phyloP scores from a whole-genome alignment of 805 yeast species.

The Wickerhamiella spandovensis region DNA sequence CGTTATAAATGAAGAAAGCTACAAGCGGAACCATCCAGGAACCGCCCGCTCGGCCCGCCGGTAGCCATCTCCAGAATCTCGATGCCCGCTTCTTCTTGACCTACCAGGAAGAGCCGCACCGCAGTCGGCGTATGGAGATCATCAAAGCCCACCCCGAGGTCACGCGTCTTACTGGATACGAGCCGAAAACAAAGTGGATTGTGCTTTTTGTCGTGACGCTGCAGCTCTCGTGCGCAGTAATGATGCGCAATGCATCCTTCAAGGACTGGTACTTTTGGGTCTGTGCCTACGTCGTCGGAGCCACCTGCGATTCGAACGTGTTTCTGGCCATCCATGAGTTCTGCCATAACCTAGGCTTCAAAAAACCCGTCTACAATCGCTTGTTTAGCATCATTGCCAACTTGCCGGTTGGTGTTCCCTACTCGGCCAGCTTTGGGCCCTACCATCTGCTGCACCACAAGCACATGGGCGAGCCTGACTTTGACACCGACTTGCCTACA shows the following conservation, averaged over 20 bases:
- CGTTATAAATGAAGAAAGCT: neutral
- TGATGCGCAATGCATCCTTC: constrained; percentile 42
- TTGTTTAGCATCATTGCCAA: constrained; percentile 65
- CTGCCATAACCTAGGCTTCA: constrained; percentile 74
- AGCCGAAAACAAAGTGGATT: constrained; percentile 72
- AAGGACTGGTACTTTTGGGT: constrained; percentile 41
- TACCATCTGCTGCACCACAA: constrained; percentile 88
- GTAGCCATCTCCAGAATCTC: constrained; percentile 1
- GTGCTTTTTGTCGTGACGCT: constrained; percentile 48
- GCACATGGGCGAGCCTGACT: constrained; percentile 68
- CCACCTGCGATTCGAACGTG: constrained; percentile 70
- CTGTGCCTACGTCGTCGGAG: constrained; percentile 69
- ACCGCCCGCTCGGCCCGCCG: neutral
- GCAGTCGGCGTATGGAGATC: constrained; percentile 56
- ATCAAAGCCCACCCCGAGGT: constrained; percentile 68
- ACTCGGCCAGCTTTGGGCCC: constrained; percentile 77
- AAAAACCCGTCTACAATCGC: constrained; percentile 62
- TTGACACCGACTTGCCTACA: constrained; percentile 85
- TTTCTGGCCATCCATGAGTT: constrained; percentile 83
- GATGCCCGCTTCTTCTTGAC: constrained; percentile 59
- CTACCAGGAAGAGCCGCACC: constrained; percentile 67
- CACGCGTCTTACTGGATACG: constrained; percentile 68
- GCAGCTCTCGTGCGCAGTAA: constrained; percentile 56
- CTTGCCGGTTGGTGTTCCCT: constrained; percentile 81
- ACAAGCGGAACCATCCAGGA: neutral